Percentiles rank a stretch among this genome's conserved stretches.
phyloP scores from a whole-genome alignment of 352 stramenopile species.

The Globisporangium paroecandrum region DNA sequence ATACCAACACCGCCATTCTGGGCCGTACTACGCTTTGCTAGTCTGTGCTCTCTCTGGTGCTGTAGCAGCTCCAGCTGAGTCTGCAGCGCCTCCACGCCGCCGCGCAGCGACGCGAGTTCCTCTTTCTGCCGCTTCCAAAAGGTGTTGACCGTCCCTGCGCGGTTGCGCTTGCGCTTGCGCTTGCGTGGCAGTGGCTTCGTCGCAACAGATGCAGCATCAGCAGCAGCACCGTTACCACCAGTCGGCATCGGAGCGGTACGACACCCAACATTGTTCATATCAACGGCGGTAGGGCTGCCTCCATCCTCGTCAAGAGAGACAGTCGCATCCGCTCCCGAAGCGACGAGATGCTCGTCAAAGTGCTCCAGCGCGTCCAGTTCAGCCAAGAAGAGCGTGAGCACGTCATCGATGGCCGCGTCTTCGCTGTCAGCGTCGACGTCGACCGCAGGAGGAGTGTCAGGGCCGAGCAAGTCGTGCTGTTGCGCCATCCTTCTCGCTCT shows the following conservation, averaged over 20 bases:
- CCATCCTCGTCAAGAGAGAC: neutral
- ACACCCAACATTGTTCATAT: neutral
- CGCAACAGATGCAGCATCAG: neutral
- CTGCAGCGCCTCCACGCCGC: conserved; percentile 26
- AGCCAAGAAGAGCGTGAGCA: neutral
- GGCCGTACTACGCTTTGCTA: neutral
- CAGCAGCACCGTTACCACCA: too few relatives aligned
- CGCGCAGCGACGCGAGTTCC: conserved; percentile 25
- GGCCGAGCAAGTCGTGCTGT: too few relatives aligned
- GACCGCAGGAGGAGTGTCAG: too few relatives aligned
- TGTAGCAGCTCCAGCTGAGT: conserved; percentile 27
- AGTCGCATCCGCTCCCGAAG: too few relatives aligned
- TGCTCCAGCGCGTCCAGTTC: conserved; percentile 1
- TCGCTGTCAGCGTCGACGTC: neutral
- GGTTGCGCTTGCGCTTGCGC: conserved; percentile 8
- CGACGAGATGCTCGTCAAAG: neutral
- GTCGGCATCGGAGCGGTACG: too few relatives aligned
- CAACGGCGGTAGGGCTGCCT: too few relatives aligned
- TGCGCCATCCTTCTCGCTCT: neutral
- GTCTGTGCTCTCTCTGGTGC: neutral
- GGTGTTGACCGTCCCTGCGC: conserved; percentile 14
- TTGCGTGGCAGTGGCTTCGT: conserved; percentile 13
- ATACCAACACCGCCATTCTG: neutral
- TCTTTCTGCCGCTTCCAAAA: conserved; percentile 35
- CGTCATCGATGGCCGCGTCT: neutral